Percentiles rank a stretch among this genome's conserved stretches.
Conservation (phyloP, 2,329 filamentous ascomycete species). For the Penicillium janthinellum region DNA sequence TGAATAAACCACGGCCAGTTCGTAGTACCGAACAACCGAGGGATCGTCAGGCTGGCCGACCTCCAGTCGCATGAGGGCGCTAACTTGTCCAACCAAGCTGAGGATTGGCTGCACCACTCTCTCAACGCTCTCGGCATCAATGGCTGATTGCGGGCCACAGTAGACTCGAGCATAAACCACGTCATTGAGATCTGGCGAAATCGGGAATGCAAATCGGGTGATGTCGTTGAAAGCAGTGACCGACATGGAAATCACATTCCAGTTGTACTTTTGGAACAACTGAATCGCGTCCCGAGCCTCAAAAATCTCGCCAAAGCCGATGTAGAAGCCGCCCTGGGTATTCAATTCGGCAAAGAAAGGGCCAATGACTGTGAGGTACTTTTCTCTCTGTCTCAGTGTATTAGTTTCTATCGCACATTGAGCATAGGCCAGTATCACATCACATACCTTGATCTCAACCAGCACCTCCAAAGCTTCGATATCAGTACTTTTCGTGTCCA, state of each 20-base stretch:
- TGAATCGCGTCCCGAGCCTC: background rate
- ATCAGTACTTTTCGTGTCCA: constrained; percentile 7
- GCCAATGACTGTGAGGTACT: constrained; percentile 1
- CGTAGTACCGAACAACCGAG: background rate
- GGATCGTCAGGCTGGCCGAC: background rate
- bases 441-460: background rate
- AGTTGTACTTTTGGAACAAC: background rate
- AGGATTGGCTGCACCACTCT: background rate
- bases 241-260: background rate
- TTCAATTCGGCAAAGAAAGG: constrained; percentile 9
- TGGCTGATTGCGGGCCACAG: background rate
- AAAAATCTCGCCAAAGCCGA: constrained; percentile 9
- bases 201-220: background rate
- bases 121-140: background rate
- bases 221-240: background rate
- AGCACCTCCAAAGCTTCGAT: constrained; percentile 1
- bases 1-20: background rate
- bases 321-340: constrained; percentile 6
- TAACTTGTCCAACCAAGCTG: constrained; percentile 7
- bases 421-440: background rate
- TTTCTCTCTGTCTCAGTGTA: background rate
- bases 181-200: constrained; percentile 7
- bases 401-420: background rate
- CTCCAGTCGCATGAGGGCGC: background rate
- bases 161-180: constrained; percentile 8